A percentile compares a stretch with the other conserved stretches of the same genome.
Conservation (phyloP, 176 grass and related monocot species). For the Cenchrus americanus region DNA sequence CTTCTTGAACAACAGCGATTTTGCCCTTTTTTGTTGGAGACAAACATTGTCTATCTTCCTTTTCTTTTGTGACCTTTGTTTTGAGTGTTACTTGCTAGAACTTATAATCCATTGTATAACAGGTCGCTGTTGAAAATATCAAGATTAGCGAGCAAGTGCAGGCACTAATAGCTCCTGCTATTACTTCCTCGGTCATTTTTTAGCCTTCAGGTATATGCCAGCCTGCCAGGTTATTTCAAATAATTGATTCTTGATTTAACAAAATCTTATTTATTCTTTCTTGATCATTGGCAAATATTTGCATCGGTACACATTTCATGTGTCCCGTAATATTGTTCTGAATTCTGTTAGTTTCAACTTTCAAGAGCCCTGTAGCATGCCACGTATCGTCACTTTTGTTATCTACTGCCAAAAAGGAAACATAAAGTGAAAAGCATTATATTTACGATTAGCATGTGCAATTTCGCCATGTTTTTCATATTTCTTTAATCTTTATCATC, state of each 20-base stretch:
- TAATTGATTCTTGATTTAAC: not conserved
- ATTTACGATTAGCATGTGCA: not conserved
- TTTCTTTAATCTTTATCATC: not conserved
- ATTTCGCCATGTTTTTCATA: not conserved
- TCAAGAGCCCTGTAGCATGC: not conserved
- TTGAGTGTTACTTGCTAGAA: conserved; percentile 1
- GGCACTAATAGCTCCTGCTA: conserved; percentile 88
- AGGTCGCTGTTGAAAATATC: conserved; percentile 84
- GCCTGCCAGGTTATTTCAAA: conserved; percentile 7
- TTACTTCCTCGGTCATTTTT: conserved; percentile 95
- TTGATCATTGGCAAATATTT: not conserved
- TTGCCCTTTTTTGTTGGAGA: not conserved
- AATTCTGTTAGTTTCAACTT: conserved; percentile 4
- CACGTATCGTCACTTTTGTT: conserved; percentile 8
- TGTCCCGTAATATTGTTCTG: not conserved
- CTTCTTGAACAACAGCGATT: not conserved
- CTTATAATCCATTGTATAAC: conserved; percentile 21
- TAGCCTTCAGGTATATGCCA: conserved; percentile 66
- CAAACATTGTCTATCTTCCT: not conserved
- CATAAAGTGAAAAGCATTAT: not conserved
- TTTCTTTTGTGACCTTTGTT: conserved; percentile 6
- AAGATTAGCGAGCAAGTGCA: conserved; percentile 91
- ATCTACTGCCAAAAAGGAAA: not conserved
- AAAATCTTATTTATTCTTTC: not conserved
- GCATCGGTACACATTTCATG: not conserved